Evolutionary conservation across 2,329 filamentous ascomycete species (phyloP).

Genomic region (Xylaria sp.): DNA sequence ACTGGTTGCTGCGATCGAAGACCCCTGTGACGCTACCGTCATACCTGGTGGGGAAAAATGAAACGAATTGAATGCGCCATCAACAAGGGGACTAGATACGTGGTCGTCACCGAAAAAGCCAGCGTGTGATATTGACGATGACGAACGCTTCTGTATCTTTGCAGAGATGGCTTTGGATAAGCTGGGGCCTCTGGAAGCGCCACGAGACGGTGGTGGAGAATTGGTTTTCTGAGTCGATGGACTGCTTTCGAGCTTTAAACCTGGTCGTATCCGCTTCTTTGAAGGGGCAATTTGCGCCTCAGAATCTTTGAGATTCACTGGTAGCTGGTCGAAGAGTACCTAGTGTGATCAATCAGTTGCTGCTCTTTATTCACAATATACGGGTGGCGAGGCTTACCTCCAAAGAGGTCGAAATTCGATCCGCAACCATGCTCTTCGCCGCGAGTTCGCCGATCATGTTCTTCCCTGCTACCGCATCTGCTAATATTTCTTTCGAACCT

Average conservation of each 20-base stretch:
- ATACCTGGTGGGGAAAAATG: conserved; percentile 45
- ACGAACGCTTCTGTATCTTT: conserved; percentile 41
- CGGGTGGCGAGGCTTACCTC: conserved; percentile 65
- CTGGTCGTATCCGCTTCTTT: conserved; percentile 68
- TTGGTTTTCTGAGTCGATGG: conserved; percentile 46
- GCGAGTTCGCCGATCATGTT: conserved; percentile 83
- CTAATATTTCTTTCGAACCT: conserved; percentile 81
- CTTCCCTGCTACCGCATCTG: conserved; percentile 85
- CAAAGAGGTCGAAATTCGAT: conserved; percentile 82
- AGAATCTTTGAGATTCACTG: conserved; percentile 72
- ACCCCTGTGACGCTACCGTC: conserved; percentile 44
- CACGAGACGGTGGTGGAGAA: conserved; percentile 42
- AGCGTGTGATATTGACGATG: conserved; percentile 35
- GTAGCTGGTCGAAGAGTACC: conserved; percentile 86
- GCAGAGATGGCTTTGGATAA: conserved; percentile 38
- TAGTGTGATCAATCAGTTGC: conserved; percentile 52
- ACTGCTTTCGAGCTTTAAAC: conserved; percentile 51
- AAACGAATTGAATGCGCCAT: conserved; percentile 42
- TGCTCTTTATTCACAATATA: conserved; percentile 19
- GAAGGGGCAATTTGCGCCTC: conserved; percentile 55
- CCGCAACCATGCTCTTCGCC: conserved; percentile 86
- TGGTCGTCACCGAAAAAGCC: conserved; percentile 37
- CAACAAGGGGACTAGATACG: conserved; percentile 41
- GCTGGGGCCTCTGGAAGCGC: conserved; percentile 33
- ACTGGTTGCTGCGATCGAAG: conserved; percentile 41